Conservation (phyloP, 2,329 filamentous ascomycete genomes). For the Botrytis fabae region DNA sequence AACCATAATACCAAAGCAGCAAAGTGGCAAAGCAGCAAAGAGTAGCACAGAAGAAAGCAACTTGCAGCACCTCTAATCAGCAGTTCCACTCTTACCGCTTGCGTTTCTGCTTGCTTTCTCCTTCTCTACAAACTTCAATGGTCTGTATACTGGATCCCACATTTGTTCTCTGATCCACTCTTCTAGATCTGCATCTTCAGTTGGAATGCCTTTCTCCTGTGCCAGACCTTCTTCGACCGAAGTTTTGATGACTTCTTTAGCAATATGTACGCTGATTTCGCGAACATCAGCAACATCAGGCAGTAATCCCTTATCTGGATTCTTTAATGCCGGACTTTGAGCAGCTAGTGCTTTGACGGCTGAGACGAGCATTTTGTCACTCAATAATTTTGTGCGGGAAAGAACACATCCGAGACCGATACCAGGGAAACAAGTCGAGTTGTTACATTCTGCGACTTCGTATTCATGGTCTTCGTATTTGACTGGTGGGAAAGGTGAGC, state of each 20-base stretch:
- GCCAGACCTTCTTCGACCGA: slow-evolving; percentile 70
- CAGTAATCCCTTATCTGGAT: slow-evolving; percentile 58
- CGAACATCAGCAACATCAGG: slow-evolving; percentile 75
- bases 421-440: slow-evolving; percentile 80
- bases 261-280: slow-evolving; percentile 75
- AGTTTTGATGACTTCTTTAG: slow-evolving; percentile 69
- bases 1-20: background rate
- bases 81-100: slow-evolving; percentile 57
- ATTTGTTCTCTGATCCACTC: slow-evolving; percentile 75
- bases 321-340: slow-evolving; percentile 65
- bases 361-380: slow-evolving; percentile 78
- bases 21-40: background rate
- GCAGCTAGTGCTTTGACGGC: slow-evolving; percentile 72
- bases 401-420: slow-evolving; percentile 81
- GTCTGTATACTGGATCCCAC: slow-evolving; percentile 72
- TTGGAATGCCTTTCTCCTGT: slow-evolving; percentile 64
- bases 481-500: slow-evolving; percentile 78
- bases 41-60: background rate
- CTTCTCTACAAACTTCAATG: slow-evolving; percentile 57
- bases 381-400: slow-evolving; percentile 64
- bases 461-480: slow-evolving; percentile 54
- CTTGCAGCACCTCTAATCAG: slow-evolving; percentile 4
- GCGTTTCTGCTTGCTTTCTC: slow-evolving; percentile 57
- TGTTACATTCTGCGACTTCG: slow-evolving; percentile 78
- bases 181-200: slow-evolving; percentile 40